phyloP scores from a whole-genome alignment of 805 yeast genomes.

The Kuraishia molischiana region DNA sequence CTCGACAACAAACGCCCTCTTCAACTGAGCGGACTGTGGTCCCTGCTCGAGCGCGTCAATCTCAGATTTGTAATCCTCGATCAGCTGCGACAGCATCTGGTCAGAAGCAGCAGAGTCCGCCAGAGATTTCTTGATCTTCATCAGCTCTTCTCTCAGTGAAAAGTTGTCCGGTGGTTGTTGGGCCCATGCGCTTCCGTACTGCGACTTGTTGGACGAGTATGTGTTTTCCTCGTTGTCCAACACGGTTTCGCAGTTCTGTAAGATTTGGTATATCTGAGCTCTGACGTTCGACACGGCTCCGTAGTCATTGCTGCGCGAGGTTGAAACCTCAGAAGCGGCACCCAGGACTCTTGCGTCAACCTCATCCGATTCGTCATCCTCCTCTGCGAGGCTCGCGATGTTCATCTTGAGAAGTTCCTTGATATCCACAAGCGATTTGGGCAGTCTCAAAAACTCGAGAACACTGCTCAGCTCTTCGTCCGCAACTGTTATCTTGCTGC shows the following conservation, averaged over 20 bases:
- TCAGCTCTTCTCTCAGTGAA: constrained; percentile 39
- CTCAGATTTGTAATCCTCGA: constrained; percentile 31
- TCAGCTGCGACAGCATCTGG: constrained; percentile 36
- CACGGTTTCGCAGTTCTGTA: constrained; percentile 25
- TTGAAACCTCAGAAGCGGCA: constrained; percentile 24
- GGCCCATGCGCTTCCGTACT: constrained; percentile 27
- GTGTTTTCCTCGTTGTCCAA: constrained; percentile 24
- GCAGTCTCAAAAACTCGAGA: constrained; percentile 71
- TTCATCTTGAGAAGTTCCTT: constrained; percentile 17
- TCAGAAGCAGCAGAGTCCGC: constrained; percentile 56
- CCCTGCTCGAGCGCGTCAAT: constrained; percentile 36
- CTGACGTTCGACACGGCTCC: constrained; percentile 21
- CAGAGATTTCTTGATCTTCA: constrained; percentile 47
- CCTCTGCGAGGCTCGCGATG: constrained; percentile 4
- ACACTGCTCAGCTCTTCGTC: constrained; percentile 73
- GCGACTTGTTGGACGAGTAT: constrained; percentile 20
- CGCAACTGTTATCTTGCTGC: constrained; percentile 68
- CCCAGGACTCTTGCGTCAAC: constrained; percentile 30
- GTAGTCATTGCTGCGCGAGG: constrained; percentile 15
- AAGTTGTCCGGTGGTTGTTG: constrained; percentile 10
- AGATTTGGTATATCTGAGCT: constrained; percentile 23
- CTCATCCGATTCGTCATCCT: constrained; percentile 15
- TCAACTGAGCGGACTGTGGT: constrained; percentile 28
- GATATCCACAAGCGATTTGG: constrained; percentile 49
- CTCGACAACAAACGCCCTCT: constrained; percentile 15